Conservation (phyloP, 1,139 yeast genomes). For the Chernovozyma sophiae-reginae region DNA sequence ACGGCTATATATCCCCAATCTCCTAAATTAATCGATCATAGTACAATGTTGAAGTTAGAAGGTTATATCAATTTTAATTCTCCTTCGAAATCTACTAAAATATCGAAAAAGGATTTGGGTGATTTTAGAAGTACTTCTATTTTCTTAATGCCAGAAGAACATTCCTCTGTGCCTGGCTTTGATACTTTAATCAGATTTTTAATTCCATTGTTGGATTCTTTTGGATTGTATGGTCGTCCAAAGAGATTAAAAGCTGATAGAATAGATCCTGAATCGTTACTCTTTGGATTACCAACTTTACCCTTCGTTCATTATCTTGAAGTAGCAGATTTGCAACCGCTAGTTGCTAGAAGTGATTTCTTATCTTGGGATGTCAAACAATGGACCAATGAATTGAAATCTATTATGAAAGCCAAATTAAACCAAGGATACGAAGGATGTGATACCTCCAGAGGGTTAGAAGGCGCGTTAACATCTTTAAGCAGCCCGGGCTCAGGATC, state of each 20-base stretch:
- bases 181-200: conserved; percentile 88
- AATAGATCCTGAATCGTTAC: conserved; percentile 67
- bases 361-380: conserved; percentile 59
- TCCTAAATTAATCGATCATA: conserved; percentile 71
- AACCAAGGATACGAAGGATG: conserved; percentile 79
- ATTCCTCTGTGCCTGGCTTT: conserved; percentile 89
- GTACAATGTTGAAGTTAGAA: conserved; percentile 85
- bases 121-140: conserved; percentile 74
- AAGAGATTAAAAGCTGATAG: conserved; percentile 84
- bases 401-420: conserved; percentile 59
- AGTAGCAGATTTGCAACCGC: conserved; percentile 25
- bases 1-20: conserved; percentile 92
- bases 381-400: conserved; percentile 68
- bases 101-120: conserved; percentile 40
- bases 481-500: conserved; percentile 20
- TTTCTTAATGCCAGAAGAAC: conserved; percentile 92
- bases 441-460: conserved; percentile 62
- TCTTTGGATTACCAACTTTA: conserved; percentile 88
- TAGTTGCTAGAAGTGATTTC: conserved; percentile 19
- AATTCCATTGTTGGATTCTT: conserved; percentile 81
- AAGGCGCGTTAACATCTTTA: conserved; percentile 54
- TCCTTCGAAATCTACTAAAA: conserved; percentile 32
- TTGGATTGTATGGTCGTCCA: conserved; percentile 89
- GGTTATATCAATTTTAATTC: conserved; percentile 68
- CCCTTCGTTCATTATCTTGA: conserved; percentile 81